Conservation (phyloP, 2,329 filamentous ascomycete species). For the Clonostachys byssicola region DNA sequence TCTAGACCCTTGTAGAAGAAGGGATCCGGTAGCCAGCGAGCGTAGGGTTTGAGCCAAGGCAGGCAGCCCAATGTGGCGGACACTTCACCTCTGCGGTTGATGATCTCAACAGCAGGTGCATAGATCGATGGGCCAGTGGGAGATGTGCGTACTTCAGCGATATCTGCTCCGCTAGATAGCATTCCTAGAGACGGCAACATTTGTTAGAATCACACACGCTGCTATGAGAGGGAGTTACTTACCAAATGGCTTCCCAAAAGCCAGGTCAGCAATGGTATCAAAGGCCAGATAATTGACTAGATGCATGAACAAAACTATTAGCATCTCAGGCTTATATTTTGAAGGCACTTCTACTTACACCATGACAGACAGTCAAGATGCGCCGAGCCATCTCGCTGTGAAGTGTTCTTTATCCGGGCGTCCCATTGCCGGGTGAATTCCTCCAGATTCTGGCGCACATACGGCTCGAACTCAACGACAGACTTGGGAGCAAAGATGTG, state of each 20-base stretch:
- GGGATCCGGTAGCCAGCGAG: conserved; percentile 73
- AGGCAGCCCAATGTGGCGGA: conserved; percentile 74
- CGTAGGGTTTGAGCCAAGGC: conserved; percentile 73
- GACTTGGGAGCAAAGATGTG: conserved; percentile 85
- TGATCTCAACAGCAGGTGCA: conserved; percentile 77
- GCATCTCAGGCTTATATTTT: too few relatives aligned
- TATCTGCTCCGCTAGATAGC: conserved; percentile 71
- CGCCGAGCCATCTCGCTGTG: conserved; percentile 25
- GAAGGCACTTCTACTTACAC: conserved; percentile 30
- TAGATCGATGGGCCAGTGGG: conserved; percentile 61
- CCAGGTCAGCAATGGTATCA: conserved; percentile 42
- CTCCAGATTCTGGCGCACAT: conserved; percentile 77
- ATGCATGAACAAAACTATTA: too few relatives aligned
- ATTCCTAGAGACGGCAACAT: conserved; percentile 35
- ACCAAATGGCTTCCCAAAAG: conserved; percentile 45
- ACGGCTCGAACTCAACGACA: conserved; percentile 81
- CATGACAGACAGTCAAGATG: conserved; percentile 72
- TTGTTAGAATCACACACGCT: too few relatives aligned
- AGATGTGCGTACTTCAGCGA: conserved; percentile 66
- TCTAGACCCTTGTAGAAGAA: conserved; percentile 74
- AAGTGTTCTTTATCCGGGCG: conserved; percentile 40
- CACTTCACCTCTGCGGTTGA: conserved; percentile 85
- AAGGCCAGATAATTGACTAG: conserved; percentile 45
- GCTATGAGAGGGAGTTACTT: conserved; percentile 1
- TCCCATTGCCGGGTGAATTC: conserved; percentile 73